A percentile compares a stretch with the other conserved stretches of the same genome.
Conservation (phyloP, 129 eudicot genomes). For the Lactuca sativa region DNA sequence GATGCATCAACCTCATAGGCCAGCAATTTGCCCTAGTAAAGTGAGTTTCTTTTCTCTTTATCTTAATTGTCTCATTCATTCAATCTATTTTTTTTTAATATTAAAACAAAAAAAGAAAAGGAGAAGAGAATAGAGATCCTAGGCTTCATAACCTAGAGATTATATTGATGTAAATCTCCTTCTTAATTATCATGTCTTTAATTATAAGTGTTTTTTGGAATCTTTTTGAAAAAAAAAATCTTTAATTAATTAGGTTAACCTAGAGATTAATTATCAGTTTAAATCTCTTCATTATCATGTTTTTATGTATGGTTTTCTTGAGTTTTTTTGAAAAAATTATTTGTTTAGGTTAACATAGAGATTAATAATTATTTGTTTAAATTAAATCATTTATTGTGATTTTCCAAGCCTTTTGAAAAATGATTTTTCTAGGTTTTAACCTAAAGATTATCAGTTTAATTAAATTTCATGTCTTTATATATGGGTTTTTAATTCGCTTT, state of each 20-base stretch:
- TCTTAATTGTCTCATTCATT: conserved; percentile 24
- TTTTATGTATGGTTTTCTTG: too few relatives aligned
- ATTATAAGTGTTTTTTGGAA: too few relatives aligned
- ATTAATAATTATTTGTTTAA: too few relatives aligned
- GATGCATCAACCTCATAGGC: conserved; percentile 51
- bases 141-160: conserved; percentile 5
- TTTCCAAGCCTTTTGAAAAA: too few relatives aligned
- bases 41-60: conserved; percentile 40
- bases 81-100: not conserved
- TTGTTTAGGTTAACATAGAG: too few relatives aligned
- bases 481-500: not conserved
- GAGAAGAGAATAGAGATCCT: conserved; percentile 32
- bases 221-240: not conserved
- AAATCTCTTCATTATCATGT: not conserved
- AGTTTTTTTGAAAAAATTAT: not conserved
- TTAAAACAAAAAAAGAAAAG: conserved; percentile 1
- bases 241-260: not conserved
- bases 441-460: too few relatives aligned
- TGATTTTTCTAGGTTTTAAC: too few relatives aligned
- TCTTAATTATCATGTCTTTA: not conserved
- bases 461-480: too few relatives aligned
- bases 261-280: not conserved
- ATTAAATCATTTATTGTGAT: too few relatives aligned
- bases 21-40: conserved; percentile 44
- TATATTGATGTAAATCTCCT: not conserved